Evolutionary conservation across 768 basidiomycete species (phyloP), one percentile per base, ranked within the genome.

Genomic region (Pleurotus pulmonarius): DNA sequence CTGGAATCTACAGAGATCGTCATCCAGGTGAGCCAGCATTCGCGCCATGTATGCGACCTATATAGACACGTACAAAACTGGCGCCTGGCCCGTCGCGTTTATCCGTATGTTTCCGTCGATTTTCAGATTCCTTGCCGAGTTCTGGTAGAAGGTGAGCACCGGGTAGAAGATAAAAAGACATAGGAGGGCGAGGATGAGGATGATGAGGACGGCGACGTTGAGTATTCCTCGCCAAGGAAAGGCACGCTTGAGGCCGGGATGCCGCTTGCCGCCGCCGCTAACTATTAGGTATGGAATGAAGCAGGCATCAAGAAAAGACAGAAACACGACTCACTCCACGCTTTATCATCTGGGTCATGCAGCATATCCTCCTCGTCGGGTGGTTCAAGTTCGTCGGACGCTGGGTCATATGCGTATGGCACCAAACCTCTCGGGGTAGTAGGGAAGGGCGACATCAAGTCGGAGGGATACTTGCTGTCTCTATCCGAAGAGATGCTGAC

Each of bases 91-190:
- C 22, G 81, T 87, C 2, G 69, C 72, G 68, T 92, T 93, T 61
- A 88, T 82, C 26, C 73, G 72, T 4, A 83, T 78, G 61, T 88
- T 90, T 8, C 86, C 80, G 52, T 82, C 81, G 53, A 87, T 83
- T 4, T 76, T 74, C 38, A 64, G 47, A 55, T 76, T 77, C 41
- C 69, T 66, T 1, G 66, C 62, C 22, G 69, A 64, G 52, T 76
- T 65, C 3, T 68, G 63, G 64, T 80, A 81, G 57, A 81, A 87
- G 0, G 68, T 68, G 46, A 77, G 49, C 29, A 96, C 81, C 3
- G 95, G 94, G 66, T 91, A 95, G 41, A 86, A 83, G 49, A 91
- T 83, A 69, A 96, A 97, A 6, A 97, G 80, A 38, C 70, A 70
- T 54, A 97, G 69, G 57, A 97, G 70, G 4, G 75, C 82, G 24